Evolutionary conservation across 1,284 basidiomycete species (phyloP).

Genomic region (Cystobasidium slooffiae): DNA sequence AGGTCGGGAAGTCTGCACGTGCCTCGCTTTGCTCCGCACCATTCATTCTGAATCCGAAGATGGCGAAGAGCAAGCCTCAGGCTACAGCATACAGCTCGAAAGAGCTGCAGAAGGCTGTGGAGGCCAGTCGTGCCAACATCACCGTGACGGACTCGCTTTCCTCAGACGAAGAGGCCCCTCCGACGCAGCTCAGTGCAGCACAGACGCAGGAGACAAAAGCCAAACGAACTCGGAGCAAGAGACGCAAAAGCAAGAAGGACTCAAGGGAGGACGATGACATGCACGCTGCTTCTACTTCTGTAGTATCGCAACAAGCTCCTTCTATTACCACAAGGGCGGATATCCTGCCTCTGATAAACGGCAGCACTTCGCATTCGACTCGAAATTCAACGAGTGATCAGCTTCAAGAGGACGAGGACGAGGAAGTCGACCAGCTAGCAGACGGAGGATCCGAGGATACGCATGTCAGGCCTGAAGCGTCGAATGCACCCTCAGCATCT

Average conservation of each 20-base stretch:
- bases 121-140: neutral
- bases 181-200: neutral
- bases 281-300: neutral
- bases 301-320: conserved; percentile 3
- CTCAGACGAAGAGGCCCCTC: conserved; percentile 4
- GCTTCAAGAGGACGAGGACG: neutral
- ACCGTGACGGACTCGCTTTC: conserved; percentile 13
- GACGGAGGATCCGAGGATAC: neutral
- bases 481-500: neutral
- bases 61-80: neutral
- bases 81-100: neutral
- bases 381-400: conserved; percentile 11
- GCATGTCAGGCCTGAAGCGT: too few relatives aligned
- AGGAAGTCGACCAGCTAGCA: neutral
- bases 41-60: neutral
- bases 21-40: conserved; percentile 1
- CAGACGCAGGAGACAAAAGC: neutral
- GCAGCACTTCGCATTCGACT: neutral
- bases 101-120: conserved; percentile 1
- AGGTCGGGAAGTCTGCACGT: neutral
- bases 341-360: conserved; percentile 4
- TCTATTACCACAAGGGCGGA: neutral
- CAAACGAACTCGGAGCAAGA: conserved; percentile 6
- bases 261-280: neutral
- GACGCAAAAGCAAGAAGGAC: neutral